Percentiles rank a stretch among this genome's conserved stretches.
These are phyloP conservation scores for Cicer pinnatifidum DNA, from an alignment of 306 rosid genomes.

Conservation along the genomic window DNA sequence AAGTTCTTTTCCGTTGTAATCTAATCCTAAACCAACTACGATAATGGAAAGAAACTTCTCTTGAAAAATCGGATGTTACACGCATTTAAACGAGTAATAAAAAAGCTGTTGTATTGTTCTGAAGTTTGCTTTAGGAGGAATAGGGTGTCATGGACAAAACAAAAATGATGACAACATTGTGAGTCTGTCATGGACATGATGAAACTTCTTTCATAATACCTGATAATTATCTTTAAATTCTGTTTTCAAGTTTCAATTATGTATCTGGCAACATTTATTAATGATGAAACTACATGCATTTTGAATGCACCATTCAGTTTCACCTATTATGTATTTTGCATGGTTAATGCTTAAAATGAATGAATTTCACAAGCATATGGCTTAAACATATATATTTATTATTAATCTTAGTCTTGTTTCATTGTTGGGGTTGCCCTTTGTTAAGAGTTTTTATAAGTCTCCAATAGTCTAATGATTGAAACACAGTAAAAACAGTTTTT, in stretches of 20 bases:
- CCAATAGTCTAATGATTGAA: conserved; percentile 2
- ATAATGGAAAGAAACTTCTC: conserved; percentile 43
- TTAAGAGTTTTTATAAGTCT: conserved; percentile 33
- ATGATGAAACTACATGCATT: conserved; percentile 28
- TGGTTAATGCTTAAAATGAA: neutral
- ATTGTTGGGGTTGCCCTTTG: conserved; percentile 22
- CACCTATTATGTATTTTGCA: conserved; percentile 14
- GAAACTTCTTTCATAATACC: conserved; percentile 39
- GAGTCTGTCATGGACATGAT: conserved; percentile 22
- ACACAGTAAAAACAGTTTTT: conserved; percentile 38
- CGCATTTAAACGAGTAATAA: conserved; percentile 47
- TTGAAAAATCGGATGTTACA: conserved; percentile 44
- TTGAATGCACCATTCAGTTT: conserved; percentile 31
- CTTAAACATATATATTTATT: conserved; percentile 12
- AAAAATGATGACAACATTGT: conserved; percentile 30
- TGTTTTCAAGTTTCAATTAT: conserved; percentile 40
- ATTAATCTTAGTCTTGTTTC: conserved; percentile 21
- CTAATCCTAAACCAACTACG: conserved; percentile 41
- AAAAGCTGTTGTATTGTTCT: conserved; percentile 41
- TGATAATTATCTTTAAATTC: conserved; percentile 44
- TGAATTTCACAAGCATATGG: conserved; percentile 28
- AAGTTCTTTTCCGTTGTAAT: conserved; percentile 50
- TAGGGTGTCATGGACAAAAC: neutral
- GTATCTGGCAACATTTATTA: conserved; percentile 21
- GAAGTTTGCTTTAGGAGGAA: conserved; percentile 46